These are phyloP conservation scores for Talaromyces stipitatus DNA, from an alignment of 495 filamentous ascomycete species.

Conservation along the genomic window DNA sequence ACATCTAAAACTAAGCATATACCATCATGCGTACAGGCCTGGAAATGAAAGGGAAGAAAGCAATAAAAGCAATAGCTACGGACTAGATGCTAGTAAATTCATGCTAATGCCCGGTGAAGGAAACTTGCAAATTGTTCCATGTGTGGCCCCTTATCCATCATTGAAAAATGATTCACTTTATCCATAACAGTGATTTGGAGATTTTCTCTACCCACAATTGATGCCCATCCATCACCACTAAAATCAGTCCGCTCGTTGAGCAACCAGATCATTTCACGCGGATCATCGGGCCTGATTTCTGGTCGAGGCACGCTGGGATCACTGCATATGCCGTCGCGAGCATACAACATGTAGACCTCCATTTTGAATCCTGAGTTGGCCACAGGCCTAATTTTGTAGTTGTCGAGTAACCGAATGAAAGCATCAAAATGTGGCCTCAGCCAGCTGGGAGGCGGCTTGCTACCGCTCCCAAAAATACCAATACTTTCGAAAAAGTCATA, in stretches of 20 bases:
- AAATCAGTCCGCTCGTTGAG: neutral
- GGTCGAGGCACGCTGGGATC: slow-evolving; percentile 24
- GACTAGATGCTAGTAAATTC: neutral
- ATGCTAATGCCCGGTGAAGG: neutral
- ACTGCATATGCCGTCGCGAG: slow-evolving; percentile 32
- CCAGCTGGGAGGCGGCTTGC: slow-evolving; percentile 32
- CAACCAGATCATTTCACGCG: neutral
- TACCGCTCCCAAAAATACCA: slow-evolving; percentile 35
- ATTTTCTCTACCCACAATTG: neutral
- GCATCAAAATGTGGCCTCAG: slow-evolving; percentile 26
- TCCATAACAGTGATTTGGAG: neutral
- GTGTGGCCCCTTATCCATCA: slow-evolving; percentile 7
- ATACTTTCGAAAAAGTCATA: slow-evolving; percentile 28
- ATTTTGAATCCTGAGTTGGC: neutral
- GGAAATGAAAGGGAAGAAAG: neutral
- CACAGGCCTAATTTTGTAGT: neutral
- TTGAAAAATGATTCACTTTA: neutral
- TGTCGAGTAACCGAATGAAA: slow-evolving; percentile 5
- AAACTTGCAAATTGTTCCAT: neutral
- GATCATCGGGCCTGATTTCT: neutral
- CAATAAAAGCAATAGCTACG: neutral
- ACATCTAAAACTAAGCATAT: too few species aligned
- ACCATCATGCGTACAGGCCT: too few species aligned
- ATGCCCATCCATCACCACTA: neutral
- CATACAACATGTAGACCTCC: neutral